Percentiles rank a stretch among this genome's conserved stretches.
Conservation (phyloP, 75 land plant species). For the Cryptomeria japonica region DNA sequence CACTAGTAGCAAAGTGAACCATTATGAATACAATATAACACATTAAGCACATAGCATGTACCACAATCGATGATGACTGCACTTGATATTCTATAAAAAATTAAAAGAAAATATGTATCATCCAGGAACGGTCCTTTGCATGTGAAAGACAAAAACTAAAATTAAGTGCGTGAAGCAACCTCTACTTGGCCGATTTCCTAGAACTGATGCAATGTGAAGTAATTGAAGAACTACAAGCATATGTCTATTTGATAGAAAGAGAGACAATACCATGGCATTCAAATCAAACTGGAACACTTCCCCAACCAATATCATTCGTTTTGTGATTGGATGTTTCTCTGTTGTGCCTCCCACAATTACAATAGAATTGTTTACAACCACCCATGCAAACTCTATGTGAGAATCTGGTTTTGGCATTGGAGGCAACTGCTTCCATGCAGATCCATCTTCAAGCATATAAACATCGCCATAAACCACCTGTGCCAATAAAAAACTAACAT, state of each 20-base stretch:
- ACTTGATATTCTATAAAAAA: not conserved
- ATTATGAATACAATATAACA: not conserved
- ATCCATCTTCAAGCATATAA: conserved; percentile 84
- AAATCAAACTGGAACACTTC: conserved; percentile 80
- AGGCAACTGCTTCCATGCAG: conserved; percentile 74
- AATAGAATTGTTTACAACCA: conserved; percentile 80
- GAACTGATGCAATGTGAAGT: not conserved
- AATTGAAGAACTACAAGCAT: not conserved
- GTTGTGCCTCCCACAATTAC: conserved; percentile 89
- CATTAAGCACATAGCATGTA: not conserved
- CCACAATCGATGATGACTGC: not conserved
- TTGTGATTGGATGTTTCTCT: conserved; percentile 87
- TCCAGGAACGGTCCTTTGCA: not conserved
- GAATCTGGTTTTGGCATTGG: conserved; percentile 89
- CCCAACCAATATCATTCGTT: conserved; percentile 84
- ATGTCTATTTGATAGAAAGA: not conserved
- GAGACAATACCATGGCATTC: conserved; percentile 51
- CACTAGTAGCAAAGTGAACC: not conserved
- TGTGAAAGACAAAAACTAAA: not conserved
- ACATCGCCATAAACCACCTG: conserved; percentile 93
- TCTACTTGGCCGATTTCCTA: not conserved
- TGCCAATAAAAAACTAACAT: not conserved
- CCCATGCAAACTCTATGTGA: conserved; percentile 98
- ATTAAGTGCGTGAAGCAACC: not conserved
- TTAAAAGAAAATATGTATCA: not conserved